Base-by-base conservation (phyloP, 176 grass and related monocot genomes). In the Areca catechu region DNA sequence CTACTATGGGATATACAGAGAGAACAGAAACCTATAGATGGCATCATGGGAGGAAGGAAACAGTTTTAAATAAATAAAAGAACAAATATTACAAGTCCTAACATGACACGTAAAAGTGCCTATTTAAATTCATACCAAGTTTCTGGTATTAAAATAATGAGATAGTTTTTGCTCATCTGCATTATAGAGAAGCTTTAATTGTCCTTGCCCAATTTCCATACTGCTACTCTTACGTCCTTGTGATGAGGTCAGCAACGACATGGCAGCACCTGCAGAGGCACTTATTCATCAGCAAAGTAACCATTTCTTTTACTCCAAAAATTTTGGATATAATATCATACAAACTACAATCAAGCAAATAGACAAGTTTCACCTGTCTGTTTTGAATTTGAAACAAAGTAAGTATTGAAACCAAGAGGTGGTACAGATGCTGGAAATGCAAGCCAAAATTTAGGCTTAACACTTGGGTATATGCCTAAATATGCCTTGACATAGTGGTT, bases 351-450 rank as follows among this genome's bases (percentile, higher is more conserved):
- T 4, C 14, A 74, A 34, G 28, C 10, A 47, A 15, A 18, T 53
- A 25, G 7, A 19, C 54, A 63, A 48, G 34, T 43, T 12, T 54
- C 20, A 96, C 91, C 91, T 90, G 80, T 79, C 73, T 74, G 76
- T 53, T 82, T 79, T 21, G 53, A 49, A 50, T 59, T 89, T 65
- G 82, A 84, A 14, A 96, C 68, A 76, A 96, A 84, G 37, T 90
- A 96, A 71, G 91, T 96, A 56, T 70, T 79, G 16, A 96, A 96
- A 79, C 91, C 86, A 79, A 96, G 83, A 58, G 91, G 70, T 47
- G 80, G 77, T 57, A 82, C 54, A 51, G 86, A 90, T 57, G 79
- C 91, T 20, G 83, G 60, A 71, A 96, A 96, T 79, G 68, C 80
- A 69, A 96, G 75, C 91, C 91, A 96, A 90, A 76, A 96, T 75